Conservation (phyloP, 2,329 filamentous ascomycete genomes). For the Nemania sp. region DNA sequence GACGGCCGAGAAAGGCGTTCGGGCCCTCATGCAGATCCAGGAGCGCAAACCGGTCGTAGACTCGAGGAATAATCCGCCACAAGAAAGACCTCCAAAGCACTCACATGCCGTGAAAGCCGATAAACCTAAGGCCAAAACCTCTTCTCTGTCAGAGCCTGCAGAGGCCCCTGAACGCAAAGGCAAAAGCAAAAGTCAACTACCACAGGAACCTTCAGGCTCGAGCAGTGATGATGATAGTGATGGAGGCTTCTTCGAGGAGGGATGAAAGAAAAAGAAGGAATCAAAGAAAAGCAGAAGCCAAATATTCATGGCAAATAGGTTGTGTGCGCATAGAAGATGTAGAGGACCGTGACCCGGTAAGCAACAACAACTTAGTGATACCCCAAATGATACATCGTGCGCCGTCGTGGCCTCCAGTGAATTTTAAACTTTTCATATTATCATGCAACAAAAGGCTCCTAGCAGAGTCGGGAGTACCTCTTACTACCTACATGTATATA, state of each 20-base stretch:
- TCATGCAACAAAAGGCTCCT: too few relatives aligned
- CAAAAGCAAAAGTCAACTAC: conserved; percentile 45
- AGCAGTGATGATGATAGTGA: conserved; percentile 52
- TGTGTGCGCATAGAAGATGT: conserved; percentile 5
- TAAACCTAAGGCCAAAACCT: conserved; percentile 22
- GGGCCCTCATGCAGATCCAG: conserved; percentile 33
- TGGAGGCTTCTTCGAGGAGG: conserved; percentile 60
- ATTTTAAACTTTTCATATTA: neutral
- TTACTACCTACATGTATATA: neutral
- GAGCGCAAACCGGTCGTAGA: conserved; percentile 33
- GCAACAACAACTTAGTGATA: conserved; percentile 31
- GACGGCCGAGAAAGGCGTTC: conserved; percentile 50
- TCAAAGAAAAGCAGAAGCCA: neutral
- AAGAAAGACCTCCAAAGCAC: conserved; percentile 20
- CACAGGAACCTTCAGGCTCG: conserved; percentile 38
- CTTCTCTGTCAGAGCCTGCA: conserved; percentile 15
- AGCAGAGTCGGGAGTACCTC: too few relatives aligned
- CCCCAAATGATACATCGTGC: conserved; percentile 13
- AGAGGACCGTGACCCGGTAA: neutral
- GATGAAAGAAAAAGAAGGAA: conserved; percentile 2
- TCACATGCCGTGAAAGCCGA: conserved; percentile 15
- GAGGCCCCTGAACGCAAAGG: conserved; percentile 33
- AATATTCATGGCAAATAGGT: neutral
- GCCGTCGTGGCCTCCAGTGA: neutral
- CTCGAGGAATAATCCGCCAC: conserved; percentile 13